Conservation (phyloP, 805 yeast genomes). For the Candida orba region DNA sequence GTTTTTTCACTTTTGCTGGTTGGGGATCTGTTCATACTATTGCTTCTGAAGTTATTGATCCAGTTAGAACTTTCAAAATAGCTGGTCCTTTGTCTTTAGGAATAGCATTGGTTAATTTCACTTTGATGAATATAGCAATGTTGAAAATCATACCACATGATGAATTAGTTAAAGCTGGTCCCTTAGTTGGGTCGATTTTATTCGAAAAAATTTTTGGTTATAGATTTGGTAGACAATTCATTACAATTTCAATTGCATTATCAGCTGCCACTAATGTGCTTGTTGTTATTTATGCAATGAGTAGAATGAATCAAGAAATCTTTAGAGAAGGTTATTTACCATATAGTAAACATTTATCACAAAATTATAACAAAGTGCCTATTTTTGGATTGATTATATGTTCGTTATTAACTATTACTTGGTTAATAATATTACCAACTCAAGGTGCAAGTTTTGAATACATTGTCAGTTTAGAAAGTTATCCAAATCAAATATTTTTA, state of each 20-base stretch:
- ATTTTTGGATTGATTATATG: slow-evolving; percentile 37
- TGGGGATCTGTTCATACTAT: slow-evolving; percentile 59
- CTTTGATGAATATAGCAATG: slow-evolving; percentile 49
- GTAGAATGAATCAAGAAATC: slow-evolving; percentile 58
- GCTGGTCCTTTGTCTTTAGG: slow-evolving; percentile 53
- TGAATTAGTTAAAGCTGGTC: slow-evolving; percentile 48
- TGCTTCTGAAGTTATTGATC: slow-evolving; percentile 54
- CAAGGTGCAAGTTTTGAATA: slow-evolving; percentile 33
- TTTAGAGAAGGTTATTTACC: slow-evolving; percentile 60
- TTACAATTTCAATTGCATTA: slow-evolving; percentile 52
- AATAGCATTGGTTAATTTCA: slow-evolving; percentile 41
- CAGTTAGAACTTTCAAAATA: slow-evolving; percentile 46
- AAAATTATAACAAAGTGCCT: slow-evolving; percentile 53
- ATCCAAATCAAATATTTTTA: slow-evolving; percentile 40
- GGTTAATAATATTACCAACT: slow-evolving; percentile 30
- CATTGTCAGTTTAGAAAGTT: slow-evolving; percentile 39
- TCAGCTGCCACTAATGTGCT: slow-evolving; percentile 57
- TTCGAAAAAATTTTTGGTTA: slow-evolving; percentile 51
- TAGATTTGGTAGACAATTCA: slow-evolving; percentile 43
- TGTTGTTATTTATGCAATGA: slow-evolving; percentile 51
- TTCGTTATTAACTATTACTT: slow-evolving; percentile 25
- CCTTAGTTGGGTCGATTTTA: slow-evolving; percentile 50
- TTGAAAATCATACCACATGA: slow-evolving; percentile 45
- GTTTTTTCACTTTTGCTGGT: slow-evolving; percentile 54
- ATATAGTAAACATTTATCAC: slow-evolving; percentile 41